Percentiles rank a stretch among this genome's conserved stretches.
These are phyloP conservation scores for Nannochloris sp. DNA, from an alignment of 139 green algal genomes.

Conservation along the genomic window DNA sequence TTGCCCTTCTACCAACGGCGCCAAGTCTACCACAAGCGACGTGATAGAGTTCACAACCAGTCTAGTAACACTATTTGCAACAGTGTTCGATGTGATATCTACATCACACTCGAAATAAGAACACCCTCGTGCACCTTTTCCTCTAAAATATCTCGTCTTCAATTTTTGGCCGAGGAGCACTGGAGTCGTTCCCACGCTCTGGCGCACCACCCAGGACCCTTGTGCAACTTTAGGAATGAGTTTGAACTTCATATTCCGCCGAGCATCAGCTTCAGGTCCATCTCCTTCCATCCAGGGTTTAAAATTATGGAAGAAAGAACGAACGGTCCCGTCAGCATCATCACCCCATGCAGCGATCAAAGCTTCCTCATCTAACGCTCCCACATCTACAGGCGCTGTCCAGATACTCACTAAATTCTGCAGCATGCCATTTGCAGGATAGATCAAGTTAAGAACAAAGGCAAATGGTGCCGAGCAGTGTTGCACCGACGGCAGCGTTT, in stretches of 20 bases:
- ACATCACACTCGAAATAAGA: conserved; percentile 49
- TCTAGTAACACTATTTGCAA: conserved; percentile 29
- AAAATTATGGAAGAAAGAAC: conserved; percentile 29
- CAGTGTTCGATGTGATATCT: conserved; percentile 40
- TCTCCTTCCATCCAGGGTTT: conserved; percentile 34
- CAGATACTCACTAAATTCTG: conserved; percentile 12
- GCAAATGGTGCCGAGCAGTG: conserved; percentile 22
- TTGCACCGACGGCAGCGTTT: conserved; percentile 30
- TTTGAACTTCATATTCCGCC: conserved; percentile 43
- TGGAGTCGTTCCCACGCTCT: conserved; percentile 48
- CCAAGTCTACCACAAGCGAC: conserved; percentile 40
- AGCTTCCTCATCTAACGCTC: background rate
- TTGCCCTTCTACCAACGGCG: conserved; percentile 38
- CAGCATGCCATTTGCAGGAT: conserved; percentile 6
- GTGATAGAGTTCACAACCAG: conserved; percentile 42
- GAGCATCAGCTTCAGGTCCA: conserved; percentile 20
- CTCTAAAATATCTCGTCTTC: conserved; percentile 43
- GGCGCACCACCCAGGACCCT: conserved; percentile 35
- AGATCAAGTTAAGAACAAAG: conserved; percentile 28
- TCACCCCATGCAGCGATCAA: conserved; percentile 1
- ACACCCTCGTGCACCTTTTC: conserved; percentile 2
- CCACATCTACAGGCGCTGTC: conserved; percentile 2
- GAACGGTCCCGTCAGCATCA: conserved; percentile 12
- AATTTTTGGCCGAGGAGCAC: conserved; percentile 52
- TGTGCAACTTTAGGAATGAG: conserved; percentile 29